These are phyloP conservation scores for Rhynchosporium secalis DNA, from an alignment of 2,329 filamentous ascomycete genomes.

Conservation along the genomic window DNA sequence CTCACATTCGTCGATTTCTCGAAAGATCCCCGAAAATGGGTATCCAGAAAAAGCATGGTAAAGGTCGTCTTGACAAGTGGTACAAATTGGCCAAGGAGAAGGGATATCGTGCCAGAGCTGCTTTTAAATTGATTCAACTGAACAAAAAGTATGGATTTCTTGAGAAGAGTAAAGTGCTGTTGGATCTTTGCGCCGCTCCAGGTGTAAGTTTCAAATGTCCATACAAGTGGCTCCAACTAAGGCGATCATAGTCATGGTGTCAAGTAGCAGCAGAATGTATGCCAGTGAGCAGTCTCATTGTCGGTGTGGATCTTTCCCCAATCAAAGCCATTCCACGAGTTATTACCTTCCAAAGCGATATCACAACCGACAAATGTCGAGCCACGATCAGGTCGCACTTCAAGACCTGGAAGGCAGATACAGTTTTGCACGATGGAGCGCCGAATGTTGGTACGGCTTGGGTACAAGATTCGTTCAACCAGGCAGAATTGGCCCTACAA, in stretches of 20 bases:
- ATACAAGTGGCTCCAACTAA: constrained; percentile 27
- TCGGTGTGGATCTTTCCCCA: constrained; percentile 90
- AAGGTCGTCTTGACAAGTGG: constrained; percentile 98
- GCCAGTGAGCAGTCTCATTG: constrained; percentile 84
- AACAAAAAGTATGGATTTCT: constrained; percentile 99
- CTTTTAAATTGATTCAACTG: constrained; percentile 96
- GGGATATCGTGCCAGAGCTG: constrained; percentile 90
- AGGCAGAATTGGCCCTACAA: constrained; percentile 88
- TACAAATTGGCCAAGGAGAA: constrained; percentile 99
- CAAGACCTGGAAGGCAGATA: constrained; percentile 95
- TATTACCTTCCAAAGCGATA: constrained; percentile 96
- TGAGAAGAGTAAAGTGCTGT: constrained; percentile 90
- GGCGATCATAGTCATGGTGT: constrained; percentile 73
- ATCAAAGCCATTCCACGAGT: constrained; percentile 95
- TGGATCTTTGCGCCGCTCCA: constrained; percentile 96
- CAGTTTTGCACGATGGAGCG: constrained; percentile 93
- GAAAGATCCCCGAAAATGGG: constrained; percentile 61
- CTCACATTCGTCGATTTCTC: not conserved
- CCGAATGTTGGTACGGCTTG: constrained; percentile 98
- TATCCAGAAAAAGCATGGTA: constrained; percentile 98
- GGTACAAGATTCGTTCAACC: constrained; percentile 97
- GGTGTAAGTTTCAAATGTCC: constrained; percentile 61
- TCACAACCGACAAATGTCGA: constrained; percentile 94
- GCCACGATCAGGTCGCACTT: constrained; percentile 85
- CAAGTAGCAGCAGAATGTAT: constrained; percentile 95